Conservation (phyloP, 2,329 filamentous ascomycete species). For the Cladophialophora chaetospira region DNA sequence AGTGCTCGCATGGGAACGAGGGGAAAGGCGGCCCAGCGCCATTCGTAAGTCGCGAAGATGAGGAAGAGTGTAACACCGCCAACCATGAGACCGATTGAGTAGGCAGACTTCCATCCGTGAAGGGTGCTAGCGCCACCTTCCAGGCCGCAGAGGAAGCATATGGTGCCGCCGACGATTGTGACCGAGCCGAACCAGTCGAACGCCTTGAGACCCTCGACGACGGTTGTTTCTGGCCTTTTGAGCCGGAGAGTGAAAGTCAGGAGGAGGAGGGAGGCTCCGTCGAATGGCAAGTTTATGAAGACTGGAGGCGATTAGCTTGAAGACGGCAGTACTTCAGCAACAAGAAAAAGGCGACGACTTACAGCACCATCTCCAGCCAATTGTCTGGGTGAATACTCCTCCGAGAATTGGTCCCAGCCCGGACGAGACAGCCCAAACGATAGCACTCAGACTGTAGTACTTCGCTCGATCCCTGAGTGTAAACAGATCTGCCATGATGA, state of each 20-base stretch:
- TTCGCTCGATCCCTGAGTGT: slow-evolving; percentile 47
- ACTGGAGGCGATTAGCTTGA: slow-evolving; percentile 29
- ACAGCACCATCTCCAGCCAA: slow-evolving; percentile 52
- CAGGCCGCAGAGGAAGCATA: slow-evolving; percentile 83
- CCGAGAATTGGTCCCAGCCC: slow-evolving; percentile 56
- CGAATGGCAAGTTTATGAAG: slow-evolving; percentile 58
- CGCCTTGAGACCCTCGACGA: slow-evolving; percentile 42
- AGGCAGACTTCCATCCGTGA: slow-evolving; percentile 73
- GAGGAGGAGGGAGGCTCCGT: slow-evolving; percentile 50
- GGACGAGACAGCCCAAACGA: slow-evolving; percentile 58
- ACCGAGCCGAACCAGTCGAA: slow-evolving; percentile 65
- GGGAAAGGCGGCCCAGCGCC: slow-evolving; percentile 49
- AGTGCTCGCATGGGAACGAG: slow-evolving; percentile 70
- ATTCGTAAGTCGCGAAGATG: slow-evolving; percentile 68
- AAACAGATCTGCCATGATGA: slow-evolving; percentile 56
- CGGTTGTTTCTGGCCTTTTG: slow-evolving; percentile 54
- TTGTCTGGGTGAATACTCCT: slow-evolving; percentile 46
- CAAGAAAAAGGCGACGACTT: neutral
- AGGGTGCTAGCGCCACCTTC: slow-evolving; percentile 71
- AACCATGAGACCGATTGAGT: slow-evolving; percentile 73
- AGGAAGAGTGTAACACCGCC: slow-evolving; percentile 66
- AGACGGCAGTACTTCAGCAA: too few relatives aligned
- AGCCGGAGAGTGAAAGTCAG: slow-evolving; percentile 56
- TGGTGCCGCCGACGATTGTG: slow-evolving; percentile 70
- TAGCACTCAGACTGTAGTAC: slow-evolving; percentile 34